These are phyloP conservation scores for Ochetophila trinervis DNA, from an alignment of 306 rosid species.

Conservation along the genomic window DNA sequence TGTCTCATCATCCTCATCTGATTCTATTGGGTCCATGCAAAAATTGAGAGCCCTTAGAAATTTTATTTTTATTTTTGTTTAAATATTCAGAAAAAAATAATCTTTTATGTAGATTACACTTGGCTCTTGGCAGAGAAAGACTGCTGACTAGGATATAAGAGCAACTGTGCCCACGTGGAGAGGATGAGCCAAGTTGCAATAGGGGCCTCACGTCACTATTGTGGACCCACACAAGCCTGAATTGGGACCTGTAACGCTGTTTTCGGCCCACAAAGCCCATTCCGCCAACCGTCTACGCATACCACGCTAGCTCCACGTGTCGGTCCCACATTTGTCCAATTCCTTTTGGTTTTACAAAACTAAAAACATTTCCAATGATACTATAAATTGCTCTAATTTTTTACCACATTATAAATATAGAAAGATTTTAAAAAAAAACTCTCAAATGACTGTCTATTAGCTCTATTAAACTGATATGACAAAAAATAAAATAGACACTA, in stretches of 20 bases:
- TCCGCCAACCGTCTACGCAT: constrained; percentile 41
- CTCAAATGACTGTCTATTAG: too few relatives aligned
- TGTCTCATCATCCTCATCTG: constrained; percentile 26
- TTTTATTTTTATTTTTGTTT: neutral
- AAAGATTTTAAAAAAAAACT: too few relatives aligned
- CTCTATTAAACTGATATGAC: too few relatives aligned
- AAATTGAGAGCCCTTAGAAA: constrained; percentile 10
- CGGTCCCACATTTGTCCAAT: constrained; percentile 38
- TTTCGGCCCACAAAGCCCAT: constrained; percentile 59
- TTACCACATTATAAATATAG: too few relatives aligned
- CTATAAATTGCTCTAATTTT: too few relatives aligned
- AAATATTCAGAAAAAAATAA: neutral
- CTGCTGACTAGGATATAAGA: constrained; percentile 31
- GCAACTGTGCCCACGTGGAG: constrained; percentile 41
- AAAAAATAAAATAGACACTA: too few relatives aligned
- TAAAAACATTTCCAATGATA: too few relatives aligned
- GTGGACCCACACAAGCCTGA: constrained; percentile 28
- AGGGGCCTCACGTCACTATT: constrained; percentile 23
- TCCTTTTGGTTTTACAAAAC: constrained; percentile 8
- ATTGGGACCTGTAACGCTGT: constrained; percentile 33
- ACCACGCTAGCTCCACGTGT: constrained; percentile 31
- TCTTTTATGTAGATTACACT: neutral
- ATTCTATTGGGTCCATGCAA: constrained; percentile 36
- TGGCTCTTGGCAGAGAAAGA: too few relatives aligned
- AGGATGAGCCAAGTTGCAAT: constrained; percentile 24